phyloP scores from a whole-genome alignment of 768 basidiomycete genomes.

The Mycena sanguinolenta region DNA sequence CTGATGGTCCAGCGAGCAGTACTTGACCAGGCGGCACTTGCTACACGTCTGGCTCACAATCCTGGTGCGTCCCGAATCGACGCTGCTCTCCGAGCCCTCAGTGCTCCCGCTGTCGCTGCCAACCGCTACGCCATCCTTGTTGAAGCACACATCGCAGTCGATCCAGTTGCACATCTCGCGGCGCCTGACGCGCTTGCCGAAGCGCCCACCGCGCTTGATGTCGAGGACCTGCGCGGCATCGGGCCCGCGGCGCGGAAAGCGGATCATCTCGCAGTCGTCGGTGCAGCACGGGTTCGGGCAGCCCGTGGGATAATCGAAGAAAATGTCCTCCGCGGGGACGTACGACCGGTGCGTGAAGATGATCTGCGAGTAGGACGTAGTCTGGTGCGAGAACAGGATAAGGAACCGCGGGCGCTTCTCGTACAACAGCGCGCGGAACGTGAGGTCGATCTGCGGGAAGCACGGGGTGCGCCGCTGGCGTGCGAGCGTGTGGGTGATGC shows the following conservation, averaged over 20 bases:
- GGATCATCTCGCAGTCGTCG: slow-evolving; percentile 87
- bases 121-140: slow-evolving; percentile 51
- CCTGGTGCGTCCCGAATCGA: slow-evolving; percentile 49
- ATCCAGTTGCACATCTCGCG: slow-evolving; percentile 89
- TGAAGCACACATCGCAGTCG: slow-evolving; percentile 75
- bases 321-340: slow-evolving; percentile 80
- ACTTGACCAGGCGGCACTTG: slow-evolving; percentile 84
- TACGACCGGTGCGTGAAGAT: slow-evolving; percentile 80
- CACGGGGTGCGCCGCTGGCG: slow-evolving; percentile 82
- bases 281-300: slow-evolving; percentile 85
- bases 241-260: slow-evolving; percentile 76
- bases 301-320: slow-evolving; percentile 83
- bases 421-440: slow-evolving; percentile 79
- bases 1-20: slow-evolving; percentile 83
- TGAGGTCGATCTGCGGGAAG: slow-evolving; percentile 86
- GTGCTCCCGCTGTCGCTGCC: slow-evolving; percentile 49
- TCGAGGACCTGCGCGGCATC: slow-evolving; percentile 74
- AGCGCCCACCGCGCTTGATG: slow-evolving; percentile 68
- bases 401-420: slow-evolving; percentile 84
- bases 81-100: slow-evolving; percentile 59
- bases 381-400: slow-evolving; percentile 84
- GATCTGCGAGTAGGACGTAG: slow-evolving; percentile 85
- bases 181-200: slow-evolving; percentile 62
- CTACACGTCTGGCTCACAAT: slow-evolving; percentile 74
- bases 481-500: slow-evolving; percentile 74